Conservation (phyloP, 2,329 filamentous ascomycete genomes). For the Ascochyta koolunga region DNA sequence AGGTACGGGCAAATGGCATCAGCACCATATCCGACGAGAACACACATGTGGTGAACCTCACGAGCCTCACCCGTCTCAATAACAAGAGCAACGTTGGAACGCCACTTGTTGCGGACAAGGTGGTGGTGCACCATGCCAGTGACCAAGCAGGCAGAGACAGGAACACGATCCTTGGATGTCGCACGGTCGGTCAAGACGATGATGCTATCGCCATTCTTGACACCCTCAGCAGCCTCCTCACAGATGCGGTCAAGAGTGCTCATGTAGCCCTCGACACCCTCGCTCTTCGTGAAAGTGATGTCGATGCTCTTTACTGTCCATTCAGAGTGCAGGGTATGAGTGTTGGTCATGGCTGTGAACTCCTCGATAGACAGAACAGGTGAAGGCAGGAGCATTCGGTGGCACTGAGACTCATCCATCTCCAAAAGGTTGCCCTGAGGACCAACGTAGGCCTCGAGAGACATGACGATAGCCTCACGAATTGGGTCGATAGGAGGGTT, state of each 20-base stretch:
- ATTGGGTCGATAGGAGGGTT: slow-evolving; percentile 98
- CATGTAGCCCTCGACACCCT: slow-evolving; percentile 83
- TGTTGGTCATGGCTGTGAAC: slow-evolving; percentile 85
- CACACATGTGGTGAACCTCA: slow-evolving; percentile 98
- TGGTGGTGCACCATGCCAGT: slow-evolving; percentile 96
- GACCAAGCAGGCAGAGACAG: slow-evolving; percentile 84
- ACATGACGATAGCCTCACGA: slow-evolving; percentile 97
- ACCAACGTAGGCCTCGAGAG: slow-evolving; percentile 92
- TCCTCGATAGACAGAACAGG: slow-evolving; percentile 88
- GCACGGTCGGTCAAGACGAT: slow-evolving; percentile 90
- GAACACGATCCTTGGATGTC: slow-evolving; percentile 78
- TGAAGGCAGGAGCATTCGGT: slow-evolving; percentile 82
- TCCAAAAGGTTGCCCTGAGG: slow-evolving; percentile 94
- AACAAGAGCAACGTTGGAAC: slow-evolving; percentile 83
- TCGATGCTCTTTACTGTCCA: slow-evolving; percentile 93
- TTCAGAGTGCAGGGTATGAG: slow-evolving; percentile 71
- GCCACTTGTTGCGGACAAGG: slow-evolving; percentile 93
- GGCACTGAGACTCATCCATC: slow-evolving; percentile 90
- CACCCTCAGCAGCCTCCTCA: slow-evolving; percentile 79
- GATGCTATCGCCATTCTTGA: slow-evolving; percentile 82
- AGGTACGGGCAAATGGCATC: slow-evolving; percentile 96
- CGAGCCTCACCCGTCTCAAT: slow-evolving; percentile 94
- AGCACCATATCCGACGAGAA: slow-evolving; percentile 93
- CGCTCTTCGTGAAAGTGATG: slow-evolving; percentile 87
- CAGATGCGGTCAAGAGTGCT: slow-evolving; percentile 88